Base-by-base conservation (phyloP, 139 green algal species). In the Eudorina sp. region DNA sequence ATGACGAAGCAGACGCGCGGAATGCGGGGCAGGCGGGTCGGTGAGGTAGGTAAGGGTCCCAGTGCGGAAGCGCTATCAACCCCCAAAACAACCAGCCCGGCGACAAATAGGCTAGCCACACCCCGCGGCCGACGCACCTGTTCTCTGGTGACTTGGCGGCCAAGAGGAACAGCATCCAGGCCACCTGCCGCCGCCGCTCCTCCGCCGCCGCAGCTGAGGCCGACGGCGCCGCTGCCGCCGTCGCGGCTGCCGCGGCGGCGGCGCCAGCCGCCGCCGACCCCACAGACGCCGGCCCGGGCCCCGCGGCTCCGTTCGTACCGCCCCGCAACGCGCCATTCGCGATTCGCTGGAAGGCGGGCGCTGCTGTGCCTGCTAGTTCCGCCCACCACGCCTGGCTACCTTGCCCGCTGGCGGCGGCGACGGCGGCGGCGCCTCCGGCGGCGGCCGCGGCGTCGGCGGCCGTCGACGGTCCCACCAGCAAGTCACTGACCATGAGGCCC, bases 141-240 rank as follows among this genome's bases (percentile, higher is more conserved):
- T 95, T 92, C 8, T 84, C 66, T 0, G n/a, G 29, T 3, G 55
- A 70, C 23, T 74, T 83, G 0, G 68, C 78, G 0, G 90, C 90
- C 86, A 95, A 78, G 48, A 95, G 77, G 70, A 93, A 89, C 53
- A 93, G 86, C 88, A 93, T 84, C 92, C 92, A 95, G 21, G 82
- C 69, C 13, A 92, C 43, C 77, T 94, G 90, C 46, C 89, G 66
- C 46, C 89, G 89, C 14, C 92, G 89, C 27, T 83, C 48, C 86
- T 81, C 83, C 90, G 92, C 23, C 90, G 89, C 14, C 86, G 85
- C 29, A 83, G 84, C 23, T 38, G 16, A 19, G 2, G 11, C 68
- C 19, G 66, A 46, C 9, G 87, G 53, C 4, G 7, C 68, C 19
- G 62, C 53, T 7, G 79, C 31, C 53, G 82, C 53, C 25, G 31